Evolutionary conservation across 108 stramenopile species (phyloP), one percentile per base, ranked within the genome.

Genomic region (Skeletonema grethae): DNA sequence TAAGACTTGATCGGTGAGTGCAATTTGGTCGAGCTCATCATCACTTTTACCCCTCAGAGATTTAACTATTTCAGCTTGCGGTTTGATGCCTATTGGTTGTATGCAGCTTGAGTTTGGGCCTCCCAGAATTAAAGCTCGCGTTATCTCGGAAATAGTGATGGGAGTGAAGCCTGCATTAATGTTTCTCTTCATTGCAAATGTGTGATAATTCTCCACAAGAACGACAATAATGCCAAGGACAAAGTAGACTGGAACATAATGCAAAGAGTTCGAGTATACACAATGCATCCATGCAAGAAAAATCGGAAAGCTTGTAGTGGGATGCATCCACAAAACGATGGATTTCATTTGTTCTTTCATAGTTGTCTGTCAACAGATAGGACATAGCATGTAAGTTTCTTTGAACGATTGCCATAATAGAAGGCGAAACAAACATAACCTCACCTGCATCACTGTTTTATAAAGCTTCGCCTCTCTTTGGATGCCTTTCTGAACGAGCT

Each of bases 221-320:
- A 84, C 13, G 8, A 77, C 35, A 30, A 84, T 50, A n/a, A 91
- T 46, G 5, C 76, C 84, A 13, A 41, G 28, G 2, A 88, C 55
- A 32, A 84, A 55, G 61, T 91, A 86, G 1, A 69, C 79, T 38
- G 86, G 87, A 32, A 86, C 83, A 43, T 82, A 69, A 3, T 72
- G 69, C 10, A 87, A 55, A 1, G 85, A 77, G 58, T 79, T 82
- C 29, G 32, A 43, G 67, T 82, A 86, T 59, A 86, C 70, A 60
- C 85, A 72, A 58, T 88, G 88, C 90, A 91, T 91, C 87, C 88
- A 91, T 6, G 86, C 75, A 10, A 70, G 20, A 62, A 91, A 91
- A 16, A 87, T 45, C 34, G 73, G 77, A 2, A 67, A 20, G 39
- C 87, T 87, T 39, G 80, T 61, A 4, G 61, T 13, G 8, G 87